phyloP scores from a whole-genome alignment of 2,329 filamentous ascomycete genomes.

The Coniochaeta ligniaria region DNA sequence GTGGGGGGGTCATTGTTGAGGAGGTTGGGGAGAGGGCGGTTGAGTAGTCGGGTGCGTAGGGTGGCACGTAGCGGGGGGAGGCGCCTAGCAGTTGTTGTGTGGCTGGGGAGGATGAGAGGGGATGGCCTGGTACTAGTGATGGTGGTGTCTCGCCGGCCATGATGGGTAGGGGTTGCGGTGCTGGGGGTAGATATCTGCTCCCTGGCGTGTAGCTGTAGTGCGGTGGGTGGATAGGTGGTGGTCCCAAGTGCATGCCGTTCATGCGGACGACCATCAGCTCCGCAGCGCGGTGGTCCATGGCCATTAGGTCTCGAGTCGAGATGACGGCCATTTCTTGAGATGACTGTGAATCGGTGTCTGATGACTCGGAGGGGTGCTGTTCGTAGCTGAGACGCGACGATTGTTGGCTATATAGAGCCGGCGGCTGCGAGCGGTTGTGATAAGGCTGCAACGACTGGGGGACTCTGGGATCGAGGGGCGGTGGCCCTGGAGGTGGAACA shows the following conservation, averaged over 20 bases:
- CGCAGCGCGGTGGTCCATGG: slow-evolving; percentile 29
- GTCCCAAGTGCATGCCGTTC: slow-evolving; percentile 28
- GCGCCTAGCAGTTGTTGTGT: slow-evolving; percentile 20
- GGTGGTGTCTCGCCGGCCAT: slow-evolving; percentile 8
- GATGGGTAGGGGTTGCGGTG: slow-evolving; percentile 22
- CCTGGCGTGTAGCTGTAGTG: slow-evolving; percentile 29
- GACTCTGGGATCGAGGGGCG: slow-evolving; percentile 17
- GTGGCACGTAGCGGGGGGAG: slow-evolving; percentile 32
- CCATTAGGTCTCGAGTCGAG: slow-evolving; percentile 46
- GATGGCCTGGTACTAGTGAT: slow-evolving; percentile 6
- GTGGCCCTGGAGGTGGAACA: slow-evolving; percentile 5
- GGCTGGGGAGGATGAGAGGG: slow-evolving; percentile 24
- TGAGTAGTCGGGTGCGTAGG: slow-evolving; percentile 19
- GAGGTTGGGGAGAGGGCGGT: slow-evolving; percentile 8
- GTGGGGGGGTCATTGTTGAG: slow-evolving; percentile 17
- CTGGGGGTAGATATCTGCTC: slow-evolving; percentile 24
- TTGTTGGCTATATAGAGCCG: slow-evolving; percentile 6
- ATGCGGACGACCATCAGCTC: slow-evolving; percentile 34
- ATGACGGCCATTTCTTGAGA: slow-evolving; percentile 37
- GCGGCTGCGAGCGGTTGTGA: slow-evolving; percentile 5
- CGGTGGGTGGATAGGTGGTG: slow-evolving; percentile 22
- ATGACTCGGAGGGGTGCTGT: slow-evolving; percentile 21
- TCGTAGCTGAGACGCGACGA: slow-evolving; percentile 16
- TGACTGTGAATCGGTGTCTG: slow-evolving; percentile 26
- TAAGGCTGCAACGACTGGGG: slow-evolving; percentile 11